phyloP scores from a whole-genome alignment of 148 eudicot species.

The Silene uniflora region DNA sequence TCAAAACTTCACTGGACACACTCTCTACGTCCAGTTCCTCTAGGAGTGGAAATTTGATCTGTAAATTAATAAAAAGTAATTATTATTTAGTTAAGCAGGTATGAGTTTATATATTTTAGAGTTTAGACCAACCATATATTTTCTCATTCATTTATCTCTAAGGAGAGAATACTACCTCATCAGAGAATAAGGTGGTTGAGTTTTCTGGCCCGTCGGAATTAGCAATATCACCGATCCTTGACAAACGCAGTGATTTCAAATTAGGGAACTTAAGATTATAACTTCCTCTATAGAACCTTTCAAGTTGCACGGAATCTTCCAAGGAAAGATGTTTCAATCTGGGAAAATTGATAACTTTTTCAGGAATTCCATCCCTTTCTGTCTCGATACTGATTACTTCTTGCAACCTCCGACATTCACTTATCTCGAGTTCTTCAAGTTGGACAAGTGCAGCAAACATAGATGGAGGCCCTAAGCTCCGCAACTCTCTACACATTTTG shows the following conservation, averaged over 20 bases:
- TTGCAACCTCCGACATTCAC: not conserved
- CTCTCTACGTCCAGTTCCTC: too few species aligned
- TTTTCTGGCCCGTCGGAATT: not conserved
- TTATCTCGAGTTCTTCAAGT: not conserved
- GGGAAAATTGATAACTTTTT: too few species aligned
- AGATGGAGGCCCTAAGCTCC: not conserved
- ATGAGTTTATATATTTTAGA: too few species aligned
- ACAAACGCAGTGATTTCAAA: not conserved
- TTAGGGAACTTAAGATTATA: too few species aligned
- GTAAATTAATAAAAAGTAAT: too few species aligned
- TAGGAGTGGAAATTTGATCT: too few species aligned
- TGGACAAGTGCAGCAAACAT: constrained; percentile 7
- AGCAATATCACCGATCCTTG: not conserved
- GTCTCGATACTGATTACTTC: not conserved
- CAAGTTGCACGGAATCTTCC: too few species aligned
- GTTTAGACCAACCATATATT: too few species aligned
- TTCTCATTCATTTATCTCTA: not conserved
- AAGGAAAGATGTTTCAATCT: too few species aligned
- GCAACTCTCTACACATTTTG: not conserved
- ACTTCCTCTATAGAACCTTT: too few species aligned
- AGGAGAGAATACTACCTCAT: not conserved
- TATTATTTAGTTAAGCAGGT: too few species aligned
- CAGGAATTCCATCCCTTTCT: not conserved
- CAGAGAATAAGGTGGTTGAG: not conserved
- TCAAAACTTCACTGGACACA: too few species aligned